phyloP scores from a whole-genome alignment of 768 basidiomycete species.

The Trametes sanguinea region DNA sequence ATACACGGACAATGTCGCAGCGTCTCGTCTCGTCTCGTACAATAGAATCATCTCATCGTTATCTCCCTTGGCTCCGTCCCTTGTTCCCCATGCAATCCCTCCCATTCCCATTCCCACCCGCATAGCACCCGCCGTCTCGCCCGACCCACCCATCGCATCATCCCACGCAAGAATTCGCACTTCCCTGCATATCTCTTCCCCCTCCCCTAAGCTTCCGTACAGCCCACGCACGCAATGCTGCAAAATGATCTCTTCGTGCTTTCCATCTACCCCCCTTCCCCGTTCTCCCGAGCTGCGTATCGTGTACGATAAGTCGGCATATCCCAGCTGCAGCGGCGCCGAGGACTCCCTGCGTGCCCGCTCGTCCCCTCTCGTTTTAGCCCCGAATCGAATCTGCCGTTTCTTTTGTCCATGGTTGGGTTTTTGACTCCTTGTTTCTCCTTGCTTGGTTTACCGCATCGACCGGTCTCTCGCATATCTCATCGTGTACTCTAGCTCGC shows the following conservation, averaged over 20 bases:
- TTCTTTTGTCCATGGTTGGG: no score
- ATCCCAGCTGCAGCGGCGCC: background rate
- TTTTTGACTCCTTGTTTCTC: background rate
- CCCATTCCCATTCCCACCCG: background rate
- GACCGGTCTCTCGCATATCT: background rate
- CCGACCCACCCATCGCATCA: background rate
- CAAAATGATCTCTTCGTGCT: background rate
- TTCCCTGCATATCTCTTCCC: background rate
- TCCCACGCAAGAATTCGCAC: background rate
- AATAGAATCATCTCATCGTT: background rate
- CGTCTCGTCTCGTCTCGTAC: slow-evolving; percentile 4
- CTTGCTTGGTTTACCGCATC: background rate
- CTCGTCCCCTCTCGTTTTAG: background rate
- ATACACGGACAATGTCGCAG: slow-evolving; percentile 17
- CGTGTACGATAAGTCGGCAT: background rate
- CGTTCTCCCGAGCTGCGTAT: background rate
- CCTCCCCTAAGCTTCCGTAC: background rate
- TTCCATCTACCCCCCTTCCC: background rate
- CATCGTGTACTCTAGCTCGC: no score
- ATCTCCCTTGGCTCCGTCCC: background rate
- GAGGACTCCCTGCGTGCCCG: background rate
- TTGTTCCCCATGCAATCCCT: background rate
- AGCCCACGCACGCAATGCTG: background rate
- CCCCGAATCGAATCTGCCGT: background rate
- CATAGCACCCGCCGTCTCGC: background rate